Evolutionary conservation across 108 stramenopile species (phyloP).

Genomic region (Cyclotella kingstonii): DNA sequence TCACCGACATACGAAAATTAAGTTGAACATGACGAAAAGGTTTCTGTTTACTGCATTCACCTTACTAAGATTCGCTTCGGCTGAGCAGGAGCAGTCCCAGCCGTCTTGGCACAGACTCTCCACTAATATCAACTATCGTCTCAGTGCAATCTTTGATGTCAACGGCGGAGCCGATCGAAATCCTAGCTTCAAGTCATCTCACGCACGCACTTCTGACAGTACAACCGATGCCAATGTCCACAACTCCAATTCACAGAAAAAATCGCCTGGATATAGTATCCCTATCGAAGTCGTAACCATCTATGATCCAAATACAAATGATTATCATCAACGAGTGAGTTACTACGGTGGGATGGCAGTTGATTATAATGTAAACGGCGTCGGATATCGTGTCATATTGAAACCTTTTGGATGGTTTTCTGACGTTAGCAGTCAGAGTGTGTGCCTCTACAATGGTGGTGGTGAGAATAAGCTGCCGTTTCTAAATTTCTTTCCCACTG

Average conservation of each 20-base stretch:
- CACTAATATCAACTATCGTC: constrained; percentile 13
- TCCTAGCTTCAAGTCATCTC: no score
- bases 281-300: constrained; percentile 29
- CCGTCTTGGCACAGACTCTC: constrained; percentile 6
- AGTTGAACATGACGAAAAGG: no score
- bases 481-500: constrained; percentile 36
- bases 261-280: constrained; percentile 12
- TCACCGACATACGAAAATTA: no score
- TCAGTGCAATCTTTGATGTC: constrained; percentile 13
- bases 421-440: not conserved
- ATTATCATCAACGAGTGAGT: constrained; percentile 15
- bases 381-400: constrained; percentile 1
- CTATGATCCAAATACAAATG: not conserved
- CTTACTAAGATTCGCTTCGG: no score
- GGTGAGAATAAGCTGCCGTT: constrained; percentile 3
- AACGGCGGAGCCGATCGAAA: constrained; percentile 3
- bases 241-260: not conserved
- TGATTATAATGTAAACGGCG: constrained; percentile 26
- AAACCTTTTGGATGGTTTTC: constrained; percentile 3
- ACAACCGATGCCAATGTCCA: not conserved
- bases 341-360: constrained; percentile 21
- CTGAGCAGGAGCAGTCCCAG: no score
- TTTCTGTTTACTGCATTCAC: no score
- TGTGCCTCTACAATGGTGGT: constrained; percentile 1
- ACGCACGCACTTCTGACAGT: not conserved